A percentile compares a stretch with the other conserved stretches of the same genome.
These are phyloP conservation scores for Lindgomyces ingoldianus DNA, from an alignment of 495 filamentous ascomycete species.

Conservation along the genomic window DNA sequence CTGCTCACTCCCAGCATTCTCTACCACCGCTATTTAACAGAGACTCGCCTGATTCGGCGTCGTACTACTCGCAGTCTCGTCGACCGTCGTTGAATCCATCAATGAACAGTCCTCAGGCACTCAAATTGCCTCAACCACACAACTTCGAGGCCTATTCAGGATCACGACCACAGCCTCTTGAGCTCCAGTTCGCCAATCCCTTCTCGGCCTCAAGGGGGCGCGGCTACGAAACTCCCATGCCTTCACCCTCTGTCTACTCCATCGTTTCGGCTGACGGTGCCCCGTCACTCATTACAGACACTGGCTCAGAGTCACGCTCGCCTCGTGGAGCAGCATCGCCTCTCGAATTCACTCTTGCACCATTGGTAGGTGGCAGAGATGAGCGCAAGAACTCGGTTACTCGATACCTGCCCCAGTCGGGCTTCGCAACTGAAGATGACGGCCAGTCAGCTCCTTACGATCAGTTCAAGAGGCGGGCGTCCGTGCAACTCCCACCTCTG, in stretches of 20 bases:
- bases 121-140: slow-evolving; percentile 26
- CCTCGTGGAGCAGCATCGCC: slow-evolving; percentile 39
- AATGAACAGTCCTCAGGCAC: slow-evolving; percentile 14
- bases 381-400: slow-evolving; percentile 38
- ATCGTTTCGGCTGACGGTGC: slow-evolving; percentile 62
- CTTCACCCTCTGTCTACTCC: slow-evolving; percentile 66
- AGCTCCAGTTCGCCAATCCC: slow-evolving; percentile 46
- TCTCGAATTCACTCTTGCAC: slow-evolving; percentile 41
- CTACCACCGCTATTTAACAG: slow-evolving; percentile 19
- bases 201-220: slow-evolving; percentile 48
- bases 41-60: slow-evolving; percentile 9
- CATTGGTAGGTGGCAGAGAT: slow-evolving; percentile 36
- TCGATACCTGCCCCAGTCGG: slow-evolving; percentile 32
- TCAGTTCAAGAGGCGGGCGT: slow-evolving; percentile 23
- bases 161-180: slow-evolving; percentile 43
- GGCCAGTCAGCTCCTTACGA: slow-evolving; percentile 29
- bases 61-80: slow-evolving; percentile 22
- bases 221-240: slow-evolving; percentile 61
- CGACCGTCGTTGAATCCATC: slow-evolving; percentile 31
- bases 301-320: slow-evolving; percentile 58
- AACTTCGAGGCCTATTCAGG: slow-evolving; percentile 27
- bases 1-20: slow-evolving; percentile 1
- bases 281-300: slow-evolving; percentile 72
- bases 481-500: slow-evolving; percentile 34
- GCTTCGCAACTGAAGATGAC: slow-evolving; percentile 37